Percentiles rank a stretch among this genome's conserved stretches.
Conservation (phyloP, 2,329 filamentous ascomycete species). For the Colletotrichum australisinense region DNA sequence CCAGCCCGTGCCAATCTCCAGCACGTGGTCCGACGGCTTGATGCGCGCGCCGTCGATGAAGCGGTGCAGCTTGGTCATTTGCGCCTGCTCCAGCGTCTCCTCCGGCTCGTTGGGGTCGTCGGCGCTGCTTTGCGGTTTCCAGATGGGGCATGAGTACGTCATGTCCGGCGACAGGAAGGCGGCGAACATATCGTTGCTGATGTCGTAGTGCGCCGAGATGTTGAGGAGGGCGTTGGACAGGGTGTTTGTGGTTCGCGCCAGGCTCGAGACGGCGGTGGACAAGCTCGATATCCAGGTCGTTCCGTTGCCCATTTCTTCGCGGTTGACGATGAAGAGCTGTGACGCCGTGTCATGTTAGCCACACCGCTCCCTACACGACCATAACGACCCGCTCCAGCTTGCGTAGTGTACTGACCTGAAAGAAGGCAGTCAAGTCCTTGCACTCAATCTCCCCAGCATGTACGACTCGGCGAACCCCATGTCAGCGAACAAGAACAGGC, state of each 20-base stretch:
- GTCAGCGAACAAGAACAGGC: conserved; percentile 75
- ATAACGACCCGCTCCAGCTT: no score
- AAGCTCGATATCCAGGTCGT: conserved; percentile 71
- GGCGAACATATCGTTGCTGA: conserved; percentile 81
- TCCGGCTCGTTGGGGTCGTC: conserved; percentile 49
- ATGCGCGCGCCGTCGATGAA: conserved; percentile 75
- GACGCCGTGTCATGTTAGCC: conserved; percentile 37
- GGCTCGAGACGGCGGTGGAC: conserved; percentile 65
- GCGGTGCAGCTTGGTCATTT: conserved; percentile 73
- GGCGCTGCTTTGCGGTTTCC: conserved; percentile 56
- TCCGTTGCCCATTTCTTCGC: conserved; percentile 72
- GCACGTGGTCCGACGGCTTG: conserved; percentile 73
- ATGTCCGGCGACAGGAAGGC: conserved; percentile 80
- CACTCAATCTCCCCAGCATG: conserved; percentile 79
- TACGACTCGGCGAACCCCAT: conserved; percentile 82
- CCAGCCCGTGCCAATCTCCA: conserved; percentile 84
- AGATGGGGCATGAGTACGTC: conserved; percentile 80
- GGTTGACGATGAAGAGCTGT: conserved; percentile 77
- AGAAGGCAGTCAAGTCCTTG: conserved; percentile 74
- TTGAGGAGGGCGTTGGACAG: conserved; percentile 71
- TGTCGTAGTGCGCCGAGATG: conserved; percentile 79
- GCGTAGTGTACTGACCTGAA: conserved; percentile 61
- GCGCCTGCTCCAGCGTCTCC: conserved; percentile 73
- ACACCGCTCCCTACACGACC: not conserved
- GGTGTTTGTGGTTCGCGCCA: conserved; percentile 69